Conservation (phyloP, 2,329 filamentous ascomycete genomes). For the Colletotrichum sp. region DNA sequence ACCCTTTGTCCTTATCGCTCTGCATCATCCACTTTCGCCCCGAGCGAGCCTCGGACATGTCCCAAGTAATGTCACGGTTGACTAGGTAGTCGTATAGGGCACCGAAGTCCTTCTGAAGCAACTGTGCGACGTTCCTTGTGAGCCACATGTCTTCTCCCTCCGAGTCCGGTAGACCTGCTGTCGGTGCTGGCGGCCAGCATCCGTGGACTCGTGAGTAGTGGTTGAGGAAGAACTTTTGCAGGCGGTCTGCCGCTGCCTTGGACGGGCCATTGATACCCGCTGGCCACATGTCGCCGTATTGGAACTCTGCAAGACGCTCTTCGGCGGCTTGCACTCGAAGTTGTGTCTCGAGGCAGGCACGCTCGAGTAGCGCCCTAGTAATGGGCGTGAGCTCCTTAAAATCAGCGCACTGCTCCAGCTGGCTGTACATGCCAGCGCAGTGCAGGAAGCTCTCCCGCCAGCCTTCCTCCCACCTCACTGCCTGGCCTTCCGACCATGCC, state of each 20-base stretch:
- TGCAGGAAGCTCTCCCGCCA: slow-evolving; percentile 73
- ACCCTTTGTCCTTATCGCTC: slow-evolving; percentile 47
- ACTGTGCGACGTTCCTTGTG: slow-evolving; percentile 59
- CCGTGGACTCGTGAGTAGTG: slow-evolving; percentile 64
- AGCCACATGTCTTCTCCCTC: slow-evolving; percentile 61
- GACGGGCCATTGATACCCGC: slow-evolving; percentile 42
- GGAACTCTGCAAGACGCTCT: slow-evolving; percentile 63
- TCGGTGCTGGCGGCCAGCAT: slow-evolving; percentile 57
- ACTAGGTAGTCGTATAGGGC: slow-evolving; percentile 75
- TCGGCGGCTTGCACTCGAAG: slow-evolving; percentile 67
- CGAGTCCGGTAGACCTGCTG: slow-evolving; percentile 22
- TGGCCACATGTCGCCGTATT: slow-evolving; percentile 67
- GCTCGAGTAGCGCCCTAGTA: slow-evolving; percentile 66
- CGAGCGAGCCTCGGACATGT: slow-evolving; percentile 63
- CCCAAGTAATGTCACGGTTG: slow-evolving; percentile 70
- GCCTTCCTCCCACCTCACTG: slow-evolving; percentile 68
- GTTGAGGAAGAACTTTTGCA: slow-evolving; percentile 64
- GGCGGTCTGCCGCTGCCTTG: slow-evolving; percentile 60
- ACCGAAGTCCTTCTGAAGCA: slow-evolving; percentile 70
- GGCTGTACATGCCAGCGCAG: slow-evolving; percentile 66
- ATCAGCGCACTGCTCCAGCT: slow-evolving; percentile 57
- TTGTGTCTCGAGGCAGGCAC: slow-evolving; percentile 65
- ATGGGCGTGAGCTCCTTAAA: slow-evolving; percentile 65
- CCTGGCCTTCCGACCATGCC: slow-evolving; percentile 68
- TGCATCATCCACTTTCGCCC: slow-evolving; percentile 71